Conservation (phyloP, 805 yeast genomes). For the Starmerella scarabaei region DNA sequence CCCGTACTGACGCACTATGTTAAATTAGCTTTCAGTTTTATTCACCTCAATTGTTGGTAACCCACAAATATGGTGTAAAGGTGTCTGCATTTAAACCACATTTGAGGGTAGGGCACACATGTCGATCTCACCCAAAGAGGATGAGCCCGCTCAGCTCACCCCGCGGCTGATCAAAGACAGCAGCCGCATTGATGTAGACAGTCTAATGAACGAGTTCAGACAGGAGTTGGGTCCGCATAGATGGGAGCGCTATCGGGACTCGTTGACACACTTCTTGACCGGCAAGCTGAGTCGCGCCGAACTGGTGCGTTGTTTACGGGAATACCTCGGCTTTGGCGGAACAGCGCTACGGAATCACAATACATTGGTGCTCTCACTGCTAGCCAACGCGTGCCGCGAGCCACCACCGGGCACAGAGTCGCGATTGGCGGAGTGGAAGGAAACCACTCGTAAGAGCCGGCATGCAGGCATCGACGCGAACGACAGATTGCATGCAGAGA, state of each 20-base stretch:
- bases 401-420: slow-evolving; percentile 45
- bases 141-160: slow-evolving; percentile 2
- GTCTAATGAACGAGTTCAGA: slow-evolving; percentile 60
- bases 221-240: slow-evolving; percentile 48
- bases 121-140: not conserved
- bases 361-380: slow-evolving; percentile 62
- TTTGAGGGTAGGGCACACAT: not conserved
- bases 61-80: too few species aligned
- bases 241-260: slow-evolving; percentile 80
- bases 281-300: slow-evolving; percentile 60
- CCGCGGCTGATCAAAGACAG: slow-evolving; percentile 12
- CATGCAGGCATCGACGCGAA: slow-evolving; percentile 37
- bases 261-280: slow-evolving; percentile 55
- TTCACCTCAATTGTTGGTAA: too few species aligned
- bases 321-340: slow-evolving; percentile 37
- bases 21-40: too few species aligned
- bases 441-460: slow-evolving; percentile 28
- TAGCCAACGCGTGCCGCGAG: slow-evolving; percentile 73
- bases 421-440: slow-evolving; percentile 30
- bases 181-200: slow-evolving; percentile 35
- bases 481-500: slow-evolving; percentile 73
- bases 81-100: too few species aligned
- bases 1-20: too few species aligned
- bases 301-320: slow-evolving; percentile 44
- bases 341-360: slow-evolving; percentile 53